Evolutionary conservation across 495 filamentous ascomycete genomes (phyloP).

Genomic region (Neurospora sp.): DNA sequence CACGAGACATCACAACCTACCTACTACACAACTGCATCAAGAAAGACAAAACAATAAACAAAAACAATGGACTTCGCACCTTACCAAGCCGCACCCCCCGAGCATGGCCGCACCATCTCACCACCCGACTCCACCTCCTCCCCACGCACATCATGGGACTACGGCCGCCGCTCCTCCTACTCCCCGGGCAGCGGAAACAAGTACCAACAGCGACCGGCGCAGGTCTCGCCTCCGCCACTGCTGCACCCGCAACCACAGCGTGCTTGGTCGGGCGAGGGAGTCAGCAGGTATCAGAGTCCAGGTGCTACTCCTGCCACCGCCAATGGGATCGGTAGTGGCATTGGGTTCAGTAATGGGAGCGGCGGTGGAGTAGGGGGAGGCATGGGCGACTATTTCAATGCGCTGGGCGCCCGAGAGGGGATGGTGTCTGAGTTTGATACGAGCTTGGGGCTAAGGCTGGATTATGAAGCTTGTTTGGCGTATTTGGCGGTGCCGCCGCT

Average conservation of each 20-base stretch:
- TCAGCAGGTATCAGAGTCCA: conserved; percentile 16
- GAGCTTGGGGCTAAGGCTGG: conserved; percentile 55
- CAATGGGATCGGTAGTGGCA: neutral
- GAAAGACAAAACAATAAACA: neutral
- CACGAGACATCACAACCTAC: neutral
- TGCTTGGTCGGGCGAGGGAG: conserved; percentile 31
- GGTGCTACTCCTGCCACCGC: neutral
- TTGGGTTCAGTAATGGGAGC: neutral
- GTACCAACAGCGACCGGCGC: conserved; percentile 25
- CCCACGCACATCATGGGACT: conserved; percentile 40
- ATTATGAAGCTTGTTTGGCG: conserved; percentile 81
- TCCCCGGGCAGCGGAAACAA: conserved; percentile 28
- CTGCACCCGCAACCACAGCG: conserved; percentile 42
- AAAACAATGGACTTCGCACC: conserved; percentile 80
- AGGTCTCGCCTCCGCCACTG: conserved; percentile 33
- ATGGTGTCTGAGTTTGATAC: conserved; percentile 57
- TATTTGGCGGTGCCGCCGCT: conserved; percentile 82
- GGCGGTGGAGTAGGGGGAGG: conserved; percentile 8
- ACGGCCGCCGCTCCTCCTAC: conserved; percentile 29
- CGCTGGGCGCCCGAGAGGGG: conserved; percentile 21
- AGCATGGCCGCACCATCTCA: conserved; percentile 61
- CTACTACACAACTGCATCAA: neutral
- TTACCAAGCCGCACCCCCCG: conserved; percentile 81
- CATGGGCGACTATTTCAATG: conserved; percentile 26
- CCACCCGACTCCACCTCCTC: conserved; percentile 44